phyloP scores from a whole-genome alignment of 1,284 basidiomycete species.

The Ceratorhiza oryzae-sativae region DNA sequence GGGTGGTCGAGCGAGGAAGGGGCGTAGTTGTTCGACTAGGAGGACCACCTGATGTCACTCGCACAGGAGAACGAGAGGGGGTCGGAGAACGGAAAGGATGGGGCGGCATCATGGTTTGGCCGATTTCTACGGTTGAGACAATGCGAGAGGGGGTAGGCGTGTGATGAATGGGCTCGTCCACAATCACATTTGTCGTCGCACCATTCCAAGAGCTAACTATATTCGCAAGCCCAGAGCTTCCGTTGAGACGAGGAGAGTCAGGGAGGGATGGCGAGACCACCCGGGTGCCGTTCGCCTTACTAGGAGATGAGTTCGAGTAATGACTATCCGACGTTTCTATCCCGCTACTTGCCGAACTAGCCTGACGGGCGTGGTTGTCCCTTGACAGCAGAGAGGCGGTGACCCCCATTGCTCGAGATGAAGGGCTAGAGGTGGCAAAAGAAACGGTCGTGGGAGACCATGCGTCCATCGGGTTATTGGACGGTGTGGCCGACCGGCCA shows the following conservation, averaged over 20 bases:
- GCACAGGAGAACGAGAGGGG: slow-evolving; percentile 29
- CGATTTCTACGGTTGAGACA: slow-evolving; percentile 18
- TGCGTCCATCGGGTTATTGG: slow-evolving; percentile 20
- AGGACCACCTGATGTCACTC: neutral
- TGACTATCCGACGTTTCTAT: slow-evolving; percentile 1
- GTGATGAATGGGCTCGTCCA: slow-evolving; percentile 28
- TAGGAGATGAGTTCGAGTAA: neutral
- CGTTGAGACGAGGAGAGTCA: slow-evolving; percentile 63
- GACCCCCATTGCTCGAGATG: neutral
- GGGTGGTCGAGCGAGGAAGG: slow-evolving; percentile 34
- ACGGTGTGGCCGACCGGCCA: slow-evolving; percentile 13
- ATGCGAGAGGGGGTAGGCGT: slow-evolving; percentile 28
- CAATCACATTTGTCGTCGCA: slow-evolving; percentile 26
- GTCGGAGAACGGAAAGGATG: slow-evolving; percentile 23
- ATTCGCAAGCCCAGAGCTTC: slow-evolving; percentile 40
- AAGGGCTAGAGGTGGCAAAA: slow-evolving; percentile 1
- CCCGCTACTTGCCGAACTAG: slow-evolving; percentile 1
- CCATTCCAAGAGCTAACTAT: slow-evolving; percentile 35
- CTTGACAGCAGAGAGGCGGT: neutral
- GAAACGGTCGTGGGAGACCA: slow-evolving; percentile 33
- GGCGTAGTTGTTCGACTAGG: slow-evolving; percentile 36
- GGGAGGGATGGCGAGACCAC: slow-evolving; percentile 64
- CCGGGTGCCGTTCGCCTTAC: slow-evolving; percentile 47
- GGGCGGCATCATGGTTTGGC: slow-evolving; percentile 35
- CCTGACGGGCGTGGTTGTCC: neutral